These are phyloP conservation scores for Xanthoconium stramineum DNA, from an alignment of 768 basidiomycete genomes.

Conservation along the genomic window DNA sequence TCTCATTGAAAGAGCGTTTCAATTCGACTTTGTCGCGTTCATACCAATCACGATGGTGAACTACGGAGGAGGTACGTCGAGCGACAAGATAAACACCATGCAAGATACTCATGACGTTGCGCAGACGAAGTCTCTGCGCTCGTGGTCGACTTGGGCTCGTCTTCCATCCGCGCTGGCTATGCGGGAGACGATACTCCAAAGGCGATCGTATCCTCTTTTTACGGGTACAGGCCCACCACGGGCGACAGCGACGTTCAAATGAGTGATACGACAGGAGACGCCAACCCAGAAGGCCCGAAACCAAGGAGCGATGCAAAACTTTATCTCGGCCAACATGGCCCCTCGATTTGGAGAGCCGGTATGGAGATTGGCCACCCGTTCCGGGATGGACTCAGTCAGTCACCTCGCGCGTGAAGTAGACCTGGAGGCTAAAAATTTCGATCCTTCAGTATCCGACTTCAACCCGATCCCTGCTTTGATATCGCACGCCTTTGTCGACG, in stretches of 20 bases:
- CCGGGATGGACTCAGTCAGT: constrained; percentile 78
- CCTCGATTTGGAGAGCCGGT: constrained; percentile 83
- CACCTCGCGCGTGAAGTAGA: not conserved
- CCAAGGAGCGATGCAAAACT: constrained; percentile 53
- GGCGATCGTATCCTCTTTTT: constrained; percentile 85
- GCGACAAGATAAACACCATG: not conserved
- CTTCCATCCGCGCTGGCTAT: constrained; percentile 90
- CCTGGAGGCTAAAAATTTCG: constrained; percentile 5
- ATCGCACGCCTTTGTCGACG: constrained; percentile 69
- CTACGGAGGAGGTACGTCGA: constrained; percentile 75
- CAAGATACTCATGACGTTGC: not conserved
- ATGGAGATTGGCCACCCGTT: constrained; percentile 89
- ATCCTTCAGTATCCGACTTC: constrained; percentile 65
- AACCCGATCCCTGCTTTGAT: constrained; percentile 68
- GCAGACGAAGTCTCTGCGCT: constrained; percentile 96
- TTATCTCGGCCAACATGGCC: constrained; percentile 84
- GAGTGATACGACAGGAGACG: constrained; percentile 39
- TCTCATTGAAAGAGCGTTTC: not conserved
- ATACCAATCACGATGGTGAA: constrained; percentile 58
- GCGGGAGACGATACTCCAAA: constrained; percentile 97
- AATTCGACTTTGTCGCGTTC: not conserved
- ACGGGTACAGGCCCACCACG: constrained; percentile 62
- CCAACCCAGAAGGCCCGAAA: constrained; percentile 28
- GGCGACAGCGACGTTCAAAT: constrained; percentile 35
- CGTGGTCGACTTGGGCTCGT: constrained; percentile 91